phyloP scores from a whole-genome alignment of 768 basidiomycete species.

The Gloeopeniophorella convolvens region DNA sequence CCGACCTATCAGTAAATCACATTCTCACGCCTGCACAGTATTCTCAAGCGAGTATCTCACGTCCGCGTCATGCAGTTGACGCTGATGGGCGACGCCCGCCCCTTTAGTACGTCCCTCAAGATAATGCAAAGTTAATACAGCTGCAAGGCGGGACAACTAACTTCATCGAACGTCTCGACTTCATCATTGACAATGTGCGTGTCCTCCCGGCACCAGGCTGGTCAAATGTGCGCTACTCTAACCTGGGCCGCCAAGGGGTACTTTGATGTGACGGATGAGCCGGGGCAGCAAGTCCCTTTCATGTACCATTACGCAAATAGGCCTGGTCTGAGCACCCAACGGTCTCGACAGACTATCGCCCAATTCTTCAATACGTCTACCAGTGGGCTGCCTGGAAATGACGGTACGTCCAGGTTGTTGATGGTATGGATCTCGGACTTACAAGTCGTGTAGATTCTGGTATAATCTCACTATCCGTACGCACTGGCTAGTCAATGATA shows the following conservation, averaged over 20 bases:
- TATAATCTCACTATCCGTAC: no score
- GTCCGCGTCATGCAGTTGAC: no score
- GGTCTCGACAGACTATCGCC: conserved; percentile 47
- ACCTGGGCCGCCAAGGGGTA: conserved; percentile 39
- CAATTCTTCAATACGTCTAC: conserved; percentile 49
- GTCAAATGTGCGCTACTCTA: neutral
- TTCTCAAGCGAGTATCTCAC: neutral
- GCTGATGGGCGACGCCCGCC: no score
- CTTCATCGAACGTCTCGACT: conserved; percentile 50
- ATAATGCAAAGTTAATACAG: conserved; percentile 53
- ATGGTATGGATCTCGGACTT: no score
- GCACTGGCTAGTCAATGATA: no score
- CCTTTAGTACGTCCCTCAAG: conserved; percentile 54
- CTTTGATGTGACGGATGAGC: conserved; percentile 59
- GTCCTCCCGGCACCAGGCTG: neutral
- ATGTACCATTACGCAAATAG: conserved; percentile 66
- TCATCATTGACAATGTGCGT: conserved; percentile 47
- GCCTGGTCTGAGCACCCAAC: conserved; percentile 52
- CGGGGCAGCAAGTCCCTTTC: conserved; percentile 61
- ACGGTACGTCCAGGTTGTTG: conserved; percentile 36
- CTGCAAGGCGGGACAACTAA: conserved; percentile 52
- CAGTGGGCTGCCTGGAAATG: conserved; percentile 58
- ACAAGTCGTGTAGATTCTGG: no score
- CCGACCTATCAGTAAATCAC: neutral
- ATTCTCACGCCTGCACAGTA: neutral